phyloP scores from a whole-genome alignment of 1,284 basidiomycete genomes.

The Ceratobasidium sp. region DNA sequence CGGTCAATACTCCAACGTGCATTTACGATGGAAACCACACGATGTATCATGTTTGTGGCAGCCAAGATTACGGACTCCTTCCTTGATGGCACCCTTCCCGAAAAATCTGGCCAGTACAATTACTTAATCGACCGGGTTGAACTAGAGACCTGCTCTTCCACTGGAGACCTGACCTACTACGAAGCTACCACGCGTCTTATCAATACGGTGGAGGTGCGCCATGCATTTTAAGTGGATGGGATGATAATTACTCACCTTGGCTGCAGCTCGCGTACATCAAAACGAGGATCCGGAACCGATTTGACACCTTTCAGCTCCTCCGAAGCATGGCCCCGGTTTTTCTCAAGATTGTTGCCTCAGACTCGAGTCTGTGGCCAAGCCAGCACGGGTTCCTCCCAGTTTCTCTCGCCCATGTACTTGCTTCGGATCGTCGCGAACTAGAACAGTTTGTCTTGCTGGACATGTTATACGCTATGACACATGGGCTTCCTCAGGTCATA shows the following conservation, averaged over 20 bases:
- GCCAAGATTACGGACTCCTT: neutral
- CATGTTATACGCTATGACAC: conserved; percentile 6
- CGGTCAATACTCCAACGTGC: neutral
- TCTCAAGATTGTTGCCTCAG: neutral
- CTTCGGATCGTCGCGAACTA: conserved; percentile 5
- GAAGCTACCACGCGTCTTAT: neutral
- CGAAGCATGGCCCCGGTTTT: neutral
- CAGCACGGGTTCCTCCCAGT: neutral
- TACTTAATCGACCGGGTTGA: conserved; percentile 9
- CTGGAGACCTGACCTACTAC: neutral
- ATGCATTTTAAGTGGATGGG: neutral
- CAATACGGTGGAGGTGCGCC: conserved; percentile 18
- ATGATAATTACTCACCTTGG: neutral
- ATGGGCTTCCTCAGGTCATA: conserved; percentile 13
- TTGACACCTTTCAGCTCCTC: neutral
- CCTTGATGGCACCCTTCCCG: neutral
- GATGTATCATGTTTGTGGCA: neutral
- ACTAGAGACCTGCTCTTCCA: neutral
- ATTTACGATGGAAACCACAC: neutral
- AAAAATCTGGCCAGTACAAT: neutral
- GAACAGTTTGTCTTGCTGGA: conserved; percentile 11
- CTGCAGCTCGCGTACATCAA: conserved; percentile 5
- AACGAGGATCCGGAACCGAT: neutral
- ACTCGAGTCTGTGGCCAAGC: neutral
- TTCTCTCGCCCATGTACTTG: neutral